These are phyloP conservation scores for Sapria himalayana DNA, from an alignment of 345 rosid species.

Conservation along the genomic window DNA sequence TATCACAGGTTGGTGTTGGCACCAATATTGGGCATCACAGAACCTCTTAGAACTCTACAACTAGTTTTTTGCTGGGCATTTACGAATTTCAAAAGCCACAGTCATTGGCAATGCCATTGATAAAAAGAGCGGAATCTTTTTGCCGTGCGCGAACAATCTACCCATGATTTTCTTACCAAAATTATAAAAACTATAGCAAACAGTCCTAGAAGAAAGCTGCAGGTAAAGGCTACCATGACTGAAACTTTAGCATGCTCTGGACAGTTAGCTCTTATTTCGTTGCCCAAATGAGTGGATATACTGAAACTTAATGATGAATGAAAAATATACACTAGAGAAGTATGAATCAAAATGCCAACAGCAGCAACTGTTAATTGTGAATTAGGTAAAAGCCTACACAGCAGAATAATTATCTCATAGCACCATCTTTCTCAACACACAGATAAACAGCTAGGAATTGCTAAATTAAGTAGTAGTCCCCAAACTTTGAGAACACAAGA, in stretches of 20 bases:
- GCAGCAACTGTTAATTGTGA: constrained; percentile 23
- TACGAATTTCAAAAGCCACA: constrained; percentile 16
- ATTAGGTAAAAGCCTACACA: constrained; percentile 21
- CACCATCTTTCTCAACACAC: constrained; percentile 39
- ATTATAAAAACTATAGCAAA: constrained; percentile 8
- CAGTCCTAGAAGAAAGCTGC: constrained; percentile 9
- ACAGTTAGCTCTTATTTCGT: constrained; percentile 14
- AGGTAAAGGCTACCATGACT: constrained; percentile 4
- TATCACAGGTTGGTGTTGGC: constrained; percentile 19
- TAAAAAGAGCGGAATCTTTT: constrained; percentile 8
- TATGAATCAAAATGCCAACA: constrained; percentile 29
- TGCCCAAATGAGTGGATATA: constrained; percentile 27
- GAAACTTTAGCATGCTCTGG: constrained; percentile 10
- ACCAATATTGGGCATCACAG: constrained; percentile 20
- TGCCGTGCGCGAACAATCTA: constrained; percentile 8
- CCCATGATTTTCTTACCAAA: constrained; percentile 10
- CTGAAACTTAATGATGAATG: constrained; percentile 25
- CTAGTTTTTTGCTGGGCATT: constrained; percentile 18
- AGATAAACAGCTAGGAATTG: constrained; percentile 24
- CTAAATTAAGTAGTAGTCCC: constrained; percentile 15
- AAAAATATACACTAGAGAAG: constrained; percentile 24
- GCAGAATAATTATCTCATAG: constrained; percentile 30
- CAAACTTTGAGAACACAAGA: constrained; percentile 17
- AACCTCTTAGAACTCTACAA: constrained; percentile 18
- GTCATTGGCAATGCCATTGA: constrained; percentile 12